These are phyloP conservation scores for Colletotrichum lentis DNA, from an alignment of 2,329 filamentous ascomycete genomes.

Conservation along the genomic window DNA sequence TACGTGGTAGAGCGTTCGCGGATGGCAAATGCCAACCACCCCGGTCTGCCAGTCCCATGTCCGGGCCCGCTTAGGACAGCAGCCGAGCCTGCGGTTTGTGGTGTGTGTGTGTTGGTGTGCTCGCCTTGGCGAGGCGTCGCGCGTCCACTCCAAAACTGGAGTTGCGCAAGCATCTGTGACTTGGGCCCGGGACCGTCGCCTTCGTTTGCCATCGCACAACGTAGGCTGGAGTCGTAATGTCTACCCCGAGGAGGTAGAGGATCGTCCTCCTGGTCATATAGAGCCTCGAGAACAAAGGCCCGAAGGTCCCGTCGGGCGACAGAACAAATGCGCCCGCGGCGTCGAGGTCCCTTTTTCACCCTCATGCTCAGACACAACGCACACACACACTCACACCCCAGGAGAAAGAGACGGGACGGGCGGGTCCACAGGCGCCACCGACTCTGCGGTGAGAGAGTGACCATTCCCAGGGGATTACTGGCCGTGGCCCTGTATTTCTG, in stretches of 20 bases:
- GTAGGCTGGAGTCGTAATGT: not conserved
- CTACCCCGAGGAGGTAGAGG: not conserved
- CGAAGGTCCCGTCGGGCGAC: not conserved
- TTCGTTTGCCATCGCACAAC: not conserved
- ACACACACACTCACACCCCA: not conserved
- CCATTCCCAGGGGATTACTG: slow-evolving; percentile 23
- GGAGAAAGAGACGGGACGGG: slow-evolving; percentile 29
- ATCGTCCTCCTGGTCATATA: not conserved
- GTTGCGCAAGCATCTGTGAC: slow-evolving; percentile 34
- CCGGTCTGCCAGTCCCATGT: slow-evolving; percentile 10
- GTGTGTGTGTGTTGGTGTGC: not conserved
- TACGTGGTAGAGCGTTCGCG: not conserved
- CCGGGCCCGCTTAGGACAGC: not conserved
- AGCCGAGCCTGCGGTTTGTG: not conserved
- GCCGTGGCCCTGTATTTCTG: slow-evolving; percentile 28
- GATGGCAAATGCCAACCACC: not conserved
- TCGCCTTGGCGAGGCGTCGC: slow-evolving; percentile 1
- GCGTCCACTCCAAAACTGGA: not conserved
- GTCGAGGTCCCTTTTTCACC: slow-evolving; percentile 33
- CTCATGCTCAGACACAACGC: not conserved
- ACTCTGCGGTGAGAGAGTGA: slow-evolving; percentile 28
- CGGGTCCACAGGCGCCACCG: slow-evolving; percentile 33
- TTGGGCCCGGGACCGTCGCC: slow-evolving; percentile 14
- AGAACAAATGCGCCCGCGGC: slow-evolving; percentile 34
- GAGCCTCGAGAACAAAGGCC: not conserved